Conservation (phyloP, 768 basidiomycete genomes). For the Pisolithus sp. region DNA sequence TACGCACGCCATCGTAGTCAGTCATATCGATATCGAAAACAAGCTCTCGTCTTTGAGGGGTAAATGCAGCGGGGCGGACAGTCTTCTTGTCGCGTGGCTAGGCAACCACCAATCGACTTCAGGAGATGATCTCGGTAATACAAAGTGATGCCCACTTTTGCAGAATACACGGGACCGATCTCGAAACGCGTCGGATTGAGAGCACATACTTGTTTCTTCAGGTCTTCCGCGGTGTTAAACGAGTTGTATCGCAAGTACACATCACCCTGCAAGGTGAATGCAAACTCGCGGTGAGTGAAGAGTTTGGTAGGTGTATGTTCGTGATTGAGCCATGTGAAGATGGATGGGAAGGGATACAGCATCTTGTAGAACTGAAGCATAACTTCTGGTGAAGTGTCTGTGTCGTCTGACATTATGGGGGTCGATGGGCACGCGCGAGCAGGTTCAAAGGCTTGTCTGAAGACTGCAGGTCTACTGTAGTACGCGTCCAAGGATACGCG, state of each 20-base stretch:
- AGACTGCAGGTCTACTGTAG: too few relatives aligned
- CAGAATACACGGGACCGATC: slow-evolving; percentile 91
- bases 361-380: slow-evolving; percentile 82
- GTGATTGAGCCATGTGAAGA: slow-evolving; percentile 95
- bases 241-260: slow-evolving; percentile 95
- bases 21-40: slow-evolving; percentile 99
- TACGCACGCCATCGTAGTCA: slow-evolving; percentile 93
- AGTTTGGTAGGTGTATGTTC: slow-evolving; percentile 71
- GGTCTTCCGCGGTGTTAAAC: slow-evolving; percentile 76
- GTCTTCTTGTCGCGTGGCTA: slow-evolving; percentile 91
- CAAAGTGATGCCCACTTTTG: slow-evolving; percentile 52
- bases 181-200: slow-evolving; percentile 93
- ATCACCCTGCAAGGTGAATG: slow-evolving; percentile 87
- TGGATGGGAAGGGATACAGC: slow-evolving; percentile 90
- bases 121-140: not conserved
- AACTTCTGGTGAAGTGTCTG: slow-evolving; percentile 46
- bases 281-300: slow-evolving; percentile 92
- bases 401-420: slow-evolving; percentile 9
- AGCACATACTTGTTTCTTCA: slow-evolving; percentile 82
- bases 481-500: slow-evolving; percentile 2
- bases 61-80: slow-evolving; percentile 58
- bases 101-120: not conserved
- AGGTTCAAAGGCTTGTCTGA: too few relatives aligned
- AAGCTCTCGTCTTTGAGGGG: slow-evolving; percentile 79
- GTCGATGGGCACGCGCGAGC: not conserved